Evolutionary conservation across 2,329 filamentous ascomycete species (phyloP), one percentile per base, ranked within the genome.

Genomic region (Blastomyces emzantsi): DNA sequence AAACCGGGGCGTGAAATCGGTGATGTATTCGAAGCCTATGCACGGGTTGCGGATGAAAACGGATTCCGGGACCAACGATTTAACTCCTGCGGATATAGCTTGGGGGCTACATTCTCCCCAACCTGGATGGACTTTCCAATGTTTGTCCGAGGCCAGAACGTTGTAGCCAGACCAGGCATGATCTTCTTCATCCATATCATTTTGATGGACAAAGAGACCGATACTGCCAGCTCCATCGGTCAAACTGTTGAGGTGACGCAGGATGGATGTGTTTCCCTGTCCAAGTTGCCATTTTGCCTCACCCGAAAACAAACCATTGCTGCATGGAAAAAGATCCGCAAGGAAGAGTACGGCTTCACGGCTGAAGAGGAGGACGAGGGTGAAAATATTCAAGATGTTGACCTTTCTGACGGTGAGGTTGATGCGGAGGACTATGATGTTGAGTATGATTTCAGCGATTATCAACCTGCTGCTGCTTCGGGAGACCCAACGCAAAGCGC

Each of bases 111-210:
- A 2, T 73, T 73, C 58, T 64, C 70, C 25, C 66, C 66, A 7
- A 68, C 66, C n/a, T 68, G 64, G 66, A 68, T 68, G 66, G 66
- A 68, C n/a, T 68, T 61, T 61, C 66, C 66, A 1, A 68, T 68
- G 66, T 68, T 68, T 60, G 66, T 67, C 8, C 51, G 63, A 58
- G 66, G 66, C 19, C 66, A 67, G 47, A 61, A 64, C 22, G 66
- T 68, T n/a, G 59, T 68, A 47, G 70, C 67, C 11, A 63, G 70
- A 66, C 54, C 62, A 28, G 70, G 71, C 5, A 74, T 74, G 72
- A 69, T 74, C 3, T 74, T 72, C 63, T 74, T 74, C 61, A 73
- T 74, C 43, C 72, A 74, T 64, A 74, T 74, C 45, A 74, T 74
- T 61, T 66, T 74, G 30, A 74, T 74, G 72, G 72, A 74, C 57